These are phyloP conservation scores for Botrytis deweyae DNA, from an alignment of 2,329 filamentous ascomycete genomes.

Conservation along the genomic window DNA sequence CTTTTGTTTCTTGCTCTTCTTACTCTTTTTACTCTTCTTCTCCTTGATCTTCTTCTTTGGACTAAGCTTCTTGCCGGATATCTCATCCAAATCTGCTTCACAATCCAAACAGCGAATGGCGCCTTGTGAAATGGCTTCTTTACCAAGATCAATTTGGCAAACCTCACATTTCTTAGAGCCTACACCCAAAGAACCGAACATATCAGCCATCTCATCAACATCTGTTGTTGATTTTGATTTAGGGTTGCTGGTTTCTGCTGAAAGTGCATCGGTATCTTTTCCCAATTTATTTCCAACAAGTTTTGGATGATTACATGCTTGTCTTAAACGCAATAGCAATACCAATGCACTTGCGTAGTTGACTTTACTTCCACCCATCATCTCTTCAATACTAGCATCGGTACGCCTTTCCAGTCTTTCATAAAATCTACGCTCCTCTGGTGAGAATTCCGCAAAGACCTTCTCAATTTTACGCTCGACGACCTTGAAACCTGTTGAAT, in stretches of 20 bases:
- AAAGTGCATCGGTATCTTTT: constrained; percentile 82
- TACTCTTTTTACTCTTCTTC: constrained; percentile 40
- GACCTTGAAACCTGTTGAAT: constrained; percentile 76
- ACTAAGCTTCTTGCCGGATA: constrained; percentile 47
- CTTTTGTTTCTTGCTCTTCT: constrained; percentile 35
- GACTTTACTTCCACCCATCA: constrained; percentile 77
- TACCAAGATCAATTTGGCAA: constrained; percentile 38
- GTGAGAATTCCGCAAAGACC: constrained; percentile 73
- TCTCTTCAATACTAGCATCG: constrained; percentile 80
- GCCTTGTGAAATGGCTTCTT: constrained; percentile 42
- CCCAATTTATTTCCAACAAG: constrained; percentile 82
- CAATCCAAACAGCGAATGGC: constrained; percentile 70
- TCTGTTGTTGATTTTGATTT: constrained; percentile 49
- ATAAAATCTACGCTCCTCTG: constrained; percentile 83
- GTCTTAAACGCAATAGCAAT: constrained; percentile 82
- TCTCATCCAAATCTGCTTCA: constrained; percentile 67
- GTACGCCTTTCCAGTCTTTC: constrained; percentile 78
- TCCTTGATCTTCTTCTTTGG: constrained; percentile 44
- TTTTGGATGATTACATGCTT: constrained; percentile 92
- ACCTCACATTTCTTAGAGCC: constrained; percentile 40
- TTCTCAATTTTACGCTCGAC: constrained; percentile 86
- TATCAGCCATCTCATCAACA: constrained; percentile 78
- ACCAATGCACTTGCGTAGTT: constrained; percentile 95
- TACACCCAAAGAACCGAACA: constrained; percentile 76
- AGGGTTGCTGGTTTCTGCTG: constrained; percentile 55